Evolutionary conservation across 2,329 filamentous ascomycete species (phyloP), one percentile per base, ranked within the genome.

Genomic region (Fusarium piperis): DNA sequence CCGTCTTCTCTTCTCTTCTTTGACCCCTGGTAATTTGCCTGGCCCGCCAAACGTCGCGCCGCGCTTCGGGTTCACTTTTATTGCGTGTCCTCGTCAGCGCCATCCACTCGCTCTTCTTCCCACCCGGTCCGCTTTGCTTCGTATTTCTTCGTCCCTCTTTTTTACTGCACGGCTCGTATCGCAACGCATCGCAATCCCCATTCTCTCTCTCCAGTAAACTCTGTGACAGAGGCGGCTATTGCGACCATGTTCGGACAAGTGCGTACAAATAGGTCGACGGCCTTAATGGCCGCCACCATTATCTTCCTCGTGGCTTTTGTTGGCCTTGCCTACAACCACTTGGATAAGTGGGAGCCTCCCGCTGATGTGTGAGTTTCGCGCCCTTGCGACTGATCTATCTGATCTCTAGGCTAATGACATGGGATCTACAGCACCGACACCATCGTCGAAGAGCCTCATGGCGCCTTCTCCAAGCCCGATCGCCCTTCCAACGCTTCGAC

Each of bases 291-390:
- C 56, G 79, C 68, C 35, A 69, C 75, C 41, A 69, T 81, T 51
- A 70, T 82, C 70, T 81, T 80, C 68, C 68, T 81, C 65, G 70
- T 76, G 57, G 67, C 77, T 62, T 75, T 81, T 44, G 71, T 78
- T 41, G 77, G 78, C 64, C 73, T 82, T 28, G 73, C 76, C 59
- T 80, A 78, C 62, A 79, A 78, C 69, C 77, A 79, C 60, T 67
- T 81, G 28, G 79, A 78, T 59, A 74, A 72, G 10, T 79, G 74
- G 74, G 72, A 75, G 66, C 70, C 60, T 61, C 72, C 75, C 6
- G 60, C 72, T 30, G 72, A 77, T 62, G 67, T 70, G 74, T 77
- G 39, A 74, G 74, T 67, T 51, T n/a, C 62, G 26, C 41, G 7
- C 35, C 33, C 12, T 51, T 11, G 13, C 52, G 32, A 38, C 11